Evolutionary conservation across 2,329 filamentous ascomycete species (phyloP).

Genomic region (Clonostachys rosea): DNA sequence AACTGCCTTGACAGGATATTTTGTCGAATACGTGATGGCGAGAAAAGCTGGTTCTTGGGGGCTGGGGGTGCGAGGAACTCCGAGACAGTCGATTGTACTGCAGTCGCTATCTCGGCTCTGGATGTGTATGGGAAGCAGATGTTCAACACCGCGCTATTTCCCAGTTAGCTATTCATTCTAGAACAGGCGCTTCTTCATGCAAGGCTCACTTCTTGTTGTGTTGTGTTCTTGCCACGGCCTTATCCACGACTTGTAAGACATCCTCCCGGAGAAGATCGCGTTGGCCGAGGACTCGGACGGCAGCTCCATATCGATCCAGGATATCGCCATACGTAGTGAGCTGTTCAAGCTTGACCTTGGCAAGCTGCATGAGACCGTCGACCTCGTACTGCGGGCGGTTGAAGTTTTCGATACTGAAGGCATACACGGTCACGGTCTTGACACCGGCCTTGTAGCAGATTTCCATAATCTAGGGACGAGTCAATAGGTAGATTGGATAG

Average conservation of each 20-base stretch:
- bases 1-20: conserved; percentile 72
- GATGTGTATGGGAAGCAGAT: conserved; percentile 98
- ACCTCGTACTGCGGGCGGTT: conserved; percentile 96
- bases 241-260: conserved; percentile 83
- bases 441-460: conserved; percentile 98
- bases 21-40: conserved; percentile 79
- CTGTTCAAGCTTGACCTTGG: conserved; percentile 90
- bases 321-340: conserved; percentile 90
- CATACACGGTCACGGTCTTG: conserved; percentile 95
- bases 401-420: conserved; percentile 99
- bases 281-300: conserved; percentile 80
- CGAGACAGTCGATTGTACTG: conserved; percentile 80
- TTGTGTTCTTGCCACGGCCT: conserved; percentile 79
- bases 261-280: conserved; percentile 79
- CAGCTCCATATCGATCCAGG: conserved; percentile 86
- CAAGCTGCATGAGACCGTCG: conserved; percentile 95
- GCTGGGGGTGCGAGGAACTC: conserved; percentile 75
- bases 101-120: conserved; percentile 88
- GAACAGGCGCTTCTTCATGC: not conserved
- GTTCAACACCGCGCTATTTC: conserved; percentile 62
- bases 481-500: not conserved
- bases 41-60: conserved; percentile 69
- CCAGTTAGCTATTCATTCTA: not conserved
- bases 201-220: conserved; percentile 69
- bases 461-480: conserved; percentile 68